Percentiles rank a stretch among this genome's conserved stretches.
phyloP scores from a whole-genome alignment of 1,139 yeast species.

The Scheffersomyces illinoinensis region DNA sequence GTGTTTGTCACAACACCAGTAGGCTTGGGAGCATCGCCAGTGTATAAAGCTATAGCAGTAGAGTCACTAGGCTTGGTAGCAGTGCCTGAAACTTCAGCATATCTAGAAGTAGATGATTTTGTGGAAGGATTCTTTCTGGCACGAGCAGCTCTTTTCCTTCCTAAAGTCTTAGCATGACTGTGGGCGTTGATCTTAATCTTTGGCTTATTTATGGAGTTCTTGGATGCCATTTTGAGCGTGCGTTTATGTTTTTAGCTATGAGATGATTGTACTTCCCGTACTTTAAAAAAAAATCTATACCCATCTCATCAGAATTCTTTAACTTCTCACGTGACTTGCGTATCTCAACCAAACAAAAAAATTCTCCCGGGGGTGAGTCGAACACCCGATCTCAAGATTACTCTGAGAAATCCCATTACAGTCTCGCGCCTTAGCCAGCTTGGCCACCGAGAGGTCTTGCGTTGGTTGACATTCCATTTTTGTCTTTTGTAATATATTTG shows the following conservation, averaged over 20 bases:
- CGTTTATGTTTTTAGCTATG: background rate
- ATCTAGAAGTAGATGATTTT: slow-evolving; percentile 48
- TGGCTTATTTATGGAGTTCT: slow-evolving; percentile 79
- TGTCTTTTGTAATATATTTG: background rate
- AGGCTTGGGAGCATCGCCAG: slow-evolving; percentile 36
- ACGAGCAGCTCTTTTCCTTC: slow-evolving; percentile 59
- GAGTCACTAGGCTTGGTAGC: slow-evolving; percentile 53
- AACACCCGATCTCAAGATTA: slow-evolving; percentile 82
- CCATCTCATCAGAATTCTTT: slow-evolving; percentile 8
- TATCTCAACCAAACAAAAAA: too few species aligned
- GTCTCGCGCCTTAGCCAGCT: slow-evolving; percentile 84
- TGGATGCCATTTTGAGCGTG: slow-evolving; percentile 61
- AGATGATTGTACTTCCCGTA: background rate
- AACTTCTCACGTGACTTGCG: too few species aligned
- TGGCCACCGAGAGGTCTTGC: slow-evolving; percentile 63
- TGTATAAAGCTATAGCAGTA: slow-evolving; percentile 64
- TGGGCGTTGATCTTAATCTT: slow-evolving; percentile 59
- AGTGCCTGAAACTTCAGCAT: slow-evolving; percentile 27
- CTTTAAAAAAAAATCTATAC: slow-evolving; percentile 4
- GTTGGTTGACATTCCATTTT: background rate
- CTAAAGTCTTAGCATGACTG: slow-evolving; percentile 54
- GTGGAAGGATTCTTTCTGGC: slow-evolving; percentile 43
- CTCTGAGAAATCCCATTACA: slow-evolving; percentile 55
- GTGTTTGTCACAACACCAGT: slow-evolving; percentile 54
- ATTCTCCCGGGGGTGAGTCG: slow-evolving; percentile 82